A percentile compares a stretch with the other conserved stretches of the same genome.
Evolutionary conservation across 768 basidiomycete species (phyloP).

Genomic region (Candolleomyces efflorescens): DNA sequence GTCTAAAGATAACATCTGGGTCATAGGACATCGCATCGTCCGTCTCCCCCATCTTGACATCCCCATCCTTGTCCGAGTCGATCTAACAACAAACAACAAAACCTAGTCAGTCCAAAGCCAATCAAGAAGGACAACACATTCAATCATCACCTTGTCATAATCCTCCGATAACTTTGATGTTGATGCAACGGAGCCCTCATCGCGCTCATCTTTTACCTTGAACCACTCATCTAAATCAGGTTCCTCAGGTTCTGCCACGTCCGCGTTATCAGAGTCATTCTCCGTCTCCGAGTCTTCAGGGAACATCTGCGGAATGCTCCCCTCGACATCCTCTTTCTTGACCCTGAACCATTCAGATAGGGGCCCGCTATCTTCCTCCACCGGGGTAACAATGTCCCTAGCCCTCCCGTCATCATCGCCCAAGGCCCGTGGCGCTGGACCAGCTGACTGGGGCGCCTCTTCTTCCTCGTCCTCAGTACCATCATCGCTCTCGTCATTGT

Average conservation of each 20-base stretch:
- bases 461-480: slow-evolving; percentile 25
- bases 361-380: not conserved
- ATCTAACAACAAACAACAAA: not conserved
- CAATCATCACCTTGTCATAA: slow-evolving; percentile 9
- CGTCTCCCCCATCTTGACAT: slow-evolving; percentile 69
- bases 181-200: slow-evolving; percentile 3
- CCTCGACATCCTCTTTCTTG: slow-evolving; percentile 27
- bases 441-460: slow-evolving; percentile 12
- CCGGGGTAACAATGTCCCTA: slow-evolving; percentile 18
- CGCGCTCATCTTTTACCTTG: slow-evolving; percentile 22
- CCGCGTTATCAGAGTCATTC: slow-evolving; percentile 65
- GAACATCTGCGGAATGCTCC: slow-evolving; percentile 22
- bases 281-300: slow-evolving; percentile 59
- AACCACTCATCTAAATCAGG: slow-evolving; percentile 35
- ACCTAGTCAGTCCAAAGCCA: no score
- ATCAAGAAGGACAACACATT: not conserved
- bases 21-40: slow-evolving; percentile 74
- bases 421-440: slow-evolving; percentile 55
- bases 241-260: slow-evolving; percentile 33
- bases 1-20: slow-evolving; percentile 70
- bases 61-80: slow-evolving; percentile 17
- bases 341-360: slow-evolving; percentile 50
- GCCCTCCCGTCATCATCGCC: slow-evolving; percentile 41
- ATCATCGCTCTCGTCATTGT: slow-evolving; percentile 31
- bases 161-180: slow-evolving; percentile 6